Conservation (phyloP, 306 rosid species). For the Canavalia ensiformis region DNA sequence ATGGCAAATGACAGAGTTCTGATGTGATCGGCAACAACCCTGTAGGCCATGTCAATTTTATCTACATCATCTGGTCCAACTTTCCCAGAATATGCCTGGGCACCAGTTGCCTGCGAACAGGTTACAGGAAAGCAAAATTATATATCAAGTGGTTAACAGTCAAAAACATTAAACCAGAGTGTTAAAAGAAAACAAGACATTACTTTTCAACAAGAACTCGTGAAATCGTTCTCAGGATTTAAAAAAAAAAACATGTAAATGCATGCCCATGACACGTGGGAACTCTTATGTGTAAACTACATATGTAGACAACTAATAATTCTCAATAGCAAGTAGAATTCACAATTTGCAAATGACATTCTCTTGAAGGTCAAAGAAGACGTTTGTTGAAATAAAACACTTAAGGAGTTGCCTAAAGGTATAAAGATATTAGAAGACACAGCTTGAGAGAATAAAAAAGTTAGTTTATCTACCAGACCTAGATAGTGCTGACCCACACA, state of each 20-base stretch:
- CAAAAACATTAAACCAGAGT: neutral
- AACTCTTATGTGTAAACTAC: neutral
- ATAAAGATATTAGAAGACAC: neutral
- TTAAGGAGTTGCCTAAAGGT: slow-evolving; percentile 12
- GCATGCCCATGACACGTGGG: neutral
- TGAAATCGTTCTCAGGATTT: neutral
- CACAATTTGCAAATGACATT: slow-evolving; percentile 20
- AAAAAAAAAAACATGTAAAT: neutral
- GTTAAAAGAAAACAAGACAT: neutral
- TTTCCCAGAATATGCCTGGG: slow-evolving; percentile 87
- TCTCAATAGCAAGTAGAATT: neutral
- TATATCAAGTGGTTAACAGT: neutral
- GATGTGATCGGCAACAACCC: slow-evolving; percentile 79
- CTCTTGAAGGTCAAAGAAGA: neutral
- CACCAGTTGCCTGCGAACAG: slow-evolving; percentile 83
- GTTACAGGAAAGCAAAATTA: slow-evolving; percentile 26
- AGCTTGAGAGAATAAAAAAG: neutral
- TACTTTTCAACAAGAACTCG: slow-evolving; percentile 6
- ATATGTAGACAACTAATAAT: slow-evolving; percentile 9
- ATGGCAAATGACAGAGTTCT: slow-evolving; percentile 92
- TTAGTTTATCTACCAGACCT: neutral
- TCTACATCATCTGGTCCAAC: slow-evolving; percentile 86
- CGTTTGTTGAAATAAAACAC: neutral
- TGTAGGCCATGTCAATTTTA: slow-evolving; percentile 94
- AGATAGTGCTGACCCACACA: neutral